These are phyloP conservation scores for Gremmenia infestans DNA, from an alignment of 2,329 filamentous ascomycete species.

Conservation along the genomic window DNA sequence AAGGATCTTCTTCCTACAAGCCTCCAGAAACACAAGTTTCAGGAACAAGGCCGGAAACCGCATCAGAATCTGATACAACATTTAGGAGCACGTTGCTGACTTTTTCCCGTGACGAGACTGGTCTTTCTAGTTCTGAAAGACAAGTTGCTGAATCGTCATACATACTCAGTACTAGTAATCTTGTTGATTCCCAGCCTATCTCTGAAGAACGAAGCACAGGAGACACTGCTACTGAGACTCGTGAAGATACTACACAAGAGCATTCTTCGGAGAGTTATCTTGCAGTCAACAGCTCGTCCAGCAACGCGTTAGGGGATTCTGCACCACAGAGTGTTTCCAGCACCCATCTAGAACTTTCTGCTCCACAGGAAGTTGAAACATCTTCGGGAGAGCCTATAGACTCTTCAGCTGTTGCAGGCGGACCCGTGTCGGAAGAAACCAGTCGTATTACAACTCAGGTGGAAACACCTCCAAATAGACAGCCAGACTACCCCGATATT, in stretches of 20 bases:
- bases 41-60: conserved; percentile 1
- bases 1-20: conserved; percentile 11
- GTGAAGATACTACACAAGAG: background rate
- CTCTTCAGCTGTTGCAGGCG: background rate
- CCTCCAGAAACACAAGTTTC: conserved; percentile 5
- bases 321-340: background rate
- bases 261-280: background rate
- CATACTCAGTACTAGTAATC: background rate
- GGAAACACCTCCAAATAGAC: background rate
- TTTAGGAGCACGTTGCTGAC: background rate
- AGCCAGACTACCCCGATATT: background rate
- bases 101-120: background rate
- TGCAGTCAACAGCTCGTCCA: background rate
- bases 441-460: background rate
- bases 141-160: background rate
- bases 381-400: background rate
- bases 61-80: background rate
- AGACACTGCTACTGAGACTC: background rate
- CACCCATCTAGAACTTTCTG: background rate
- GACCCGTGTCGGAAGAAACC: background rate
- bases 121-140: background rate
- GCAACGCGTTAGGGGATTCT: background rate
- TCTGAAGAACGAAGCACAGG: background rate
- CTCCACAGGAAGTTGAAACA: background rate
- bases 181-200: background rate